Evolutionary conservation across 1,139 yeast species (phyloP).

Genomic region (Meyerozyma athensensis): DNA sequence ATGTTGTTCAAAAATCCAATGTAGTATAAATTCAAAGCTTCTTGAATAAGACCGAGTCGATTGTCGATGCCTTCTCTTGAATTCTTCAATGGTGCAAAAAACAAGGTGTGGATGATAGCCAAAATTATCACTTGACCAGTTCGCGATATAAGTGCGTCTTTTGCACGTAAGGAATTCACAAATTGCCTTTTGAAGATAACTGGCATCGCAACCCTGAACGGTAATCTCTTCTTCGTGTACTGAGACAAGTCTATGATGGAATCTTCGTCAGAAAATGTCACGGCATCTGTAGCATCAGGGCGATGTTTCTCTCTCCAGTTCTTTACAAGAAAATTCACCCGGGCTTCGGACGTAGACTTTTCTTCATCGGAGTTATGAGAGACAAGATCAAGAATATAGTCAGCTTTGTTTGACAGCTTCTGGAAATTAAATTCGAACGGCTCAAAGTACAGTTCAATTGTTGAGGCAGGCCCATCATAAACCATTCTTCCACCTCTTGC

Average conservation of each 20-base stretch:
- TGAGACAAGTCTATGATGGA: constrained; percentile 6
- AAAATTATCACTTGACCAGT: constrained; percentile 62
- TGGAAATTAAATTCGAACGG: constrained; percentile 52
- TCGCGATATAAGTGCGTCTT: constrained; percentile 61
- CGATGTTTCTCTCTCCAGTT: constrained; percentile 28
- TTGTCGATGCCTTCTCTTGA: constrained; percentile 55
- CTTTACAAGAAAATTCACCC: constrained; percentile 33
- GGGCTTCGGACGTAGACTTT: constrained; percentile 19
- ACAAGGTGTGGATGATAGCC: constrained; percentile 63
- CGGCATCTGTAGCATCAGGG: neutral
- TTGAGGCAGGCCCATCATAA: constrained; percentile 47
- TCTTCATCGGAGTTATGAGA: constrained; percentile 42
- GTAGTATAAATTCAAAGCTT: constrained; percentile 66
- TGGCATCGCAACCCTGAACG: constrained; percentile 20
- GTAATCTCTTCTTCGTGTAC: constrained; percentile 6
- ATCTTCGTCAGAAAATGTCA: neutral
- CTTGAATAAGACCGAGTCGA: constrained; percentile 73
- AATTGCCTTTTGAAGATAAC: constrained; percentile 32
- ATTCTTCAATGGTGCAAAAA: constrained; percentile 64
- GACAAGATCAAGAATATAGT: constrained; percentile 65
- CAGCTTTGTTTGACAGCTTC: constrained; percentile 62
- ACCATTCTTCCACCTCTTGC: constrained; percentile 72
- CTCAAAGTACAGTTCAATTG: constrained; percentile 41
- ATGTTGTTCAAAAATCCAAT: constrained; percentile 77
- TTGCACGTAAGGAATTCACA: constrained; percentile 52